Conservation (phyloP, 1,284 basidiomycete species). For the Rhodotorula sp. region DNA sequence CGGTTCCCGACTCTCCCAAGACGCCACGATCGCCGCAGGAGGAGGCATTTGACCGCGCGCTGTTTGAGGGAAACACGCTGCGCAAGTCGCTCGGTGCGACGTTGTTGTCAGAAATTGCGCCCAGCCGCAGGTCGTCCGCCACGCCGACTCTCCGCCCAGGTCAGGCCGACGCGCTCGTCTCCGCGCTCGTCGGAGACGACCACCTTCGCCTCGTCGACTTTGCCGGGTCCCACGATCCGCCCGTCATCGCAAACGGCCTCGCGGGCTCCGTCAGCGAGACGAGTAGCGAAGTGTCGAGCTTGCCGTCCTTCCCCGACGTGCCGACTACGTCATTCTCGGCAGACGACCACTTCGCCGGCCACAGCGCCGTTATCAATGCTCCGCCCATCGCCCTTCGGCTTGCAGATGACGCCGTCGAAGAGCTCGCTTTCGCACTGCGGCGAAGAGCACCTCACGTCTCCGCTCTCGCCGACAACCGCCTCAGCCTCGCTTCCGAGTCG, state of each 20-base stretch:
- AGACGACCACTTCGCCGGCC: background rate
- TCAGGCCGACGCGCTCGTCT: background rate
- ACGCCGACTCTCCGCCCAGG: constrained; percentile 1
- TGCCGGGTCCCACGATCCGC: too few species aligned
- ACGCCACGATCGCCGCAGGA: background rate
- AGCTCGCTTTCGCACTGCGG: background rate
- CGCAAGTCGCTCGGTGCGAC: constrained; percentile 9
- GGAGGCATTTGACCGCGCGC: constrained; percentile 18
- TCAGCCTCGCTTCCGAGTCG: constrained; percentile 17
- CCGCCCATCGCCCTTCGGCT: background rate
- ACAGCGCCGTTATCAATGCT: too few species aligned
- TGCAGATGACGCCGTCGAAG: background rate
- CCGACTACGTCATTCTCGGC: background rate
- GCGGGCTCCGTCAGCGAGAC: constrained; percentile 15
- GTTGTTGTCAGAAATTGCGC: constrained; percentile 12
- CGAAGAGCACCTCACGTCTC: background rate
- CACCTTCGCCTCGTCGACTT: background rate
- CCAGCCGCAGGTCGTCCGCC: background rate
- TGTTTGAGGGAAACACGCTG: constrained; percentile 15
- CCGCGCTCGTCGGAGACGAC: background rate
- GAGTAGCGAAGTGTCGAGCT: constrained; percentile 16
- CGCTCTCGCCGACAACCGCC: background rate
- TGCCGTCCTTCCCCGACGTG: constrained; percentile 25
- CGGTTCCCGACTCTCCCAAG: background rate
- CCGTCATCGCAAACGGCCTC: constrained; percentile 1